Evolutionary conservation across 2,329 filamentous ascomycete species (phyloP).

Genomic region (Talaromyces sp.): DNA sequence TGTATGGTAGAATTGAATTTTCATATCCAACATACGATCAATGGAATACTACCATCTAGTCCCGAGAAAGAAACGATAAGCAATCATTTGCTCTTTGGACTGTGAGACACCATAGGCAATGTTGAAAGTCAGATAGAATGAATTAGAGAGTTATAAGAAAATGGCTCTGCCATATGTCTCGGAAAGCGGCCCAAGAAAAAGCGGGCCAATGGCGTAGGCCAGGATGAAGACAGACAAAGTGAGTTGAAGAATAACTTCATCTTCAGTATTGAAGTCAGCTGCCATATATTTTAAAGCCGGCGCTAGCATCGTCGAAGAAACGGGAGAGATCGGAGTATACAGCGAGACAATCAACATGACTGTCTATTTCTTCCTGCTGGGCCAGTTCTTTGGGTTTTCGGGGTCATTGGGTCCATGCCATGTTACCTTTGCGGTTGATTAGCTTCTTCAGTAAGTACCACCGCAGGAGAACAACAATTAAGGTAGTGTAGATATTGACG

Average conservation of each 20-base stretch:
- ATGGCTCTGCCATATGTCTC: background rate
- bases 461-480: background rate
- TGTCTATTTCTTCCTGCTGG: background rate
- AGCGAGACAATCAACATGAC: background rate
- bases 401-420: constrained; percentile 5
- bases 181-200: background rate
- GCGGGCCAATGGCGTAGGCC: background rate
- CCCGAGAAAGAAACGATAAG: constrained; percentile 55
- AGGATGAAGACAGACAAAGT: constrained; percentile 1
- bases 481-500: too few species aligned
- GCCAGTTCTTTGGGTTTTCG: constrained; percentile 1
- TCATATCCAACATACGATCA: constrained; percentile 36
- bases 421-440: background rate
- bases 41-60: constrained; percentile 52
- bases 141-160: background rate
- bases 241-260: background rate
- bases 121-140: constrained; percentile 1
- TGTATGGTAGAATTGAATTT: background rate
- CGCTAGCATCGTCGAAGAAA: constrained; percentile 50
- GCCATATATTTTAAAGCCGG: constrained; percentile 21
- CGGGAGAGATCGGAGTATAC: background rate
- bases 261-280: background rate
- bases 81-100: constrained; percentile 49
- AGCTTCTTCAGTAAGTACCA: background rate
- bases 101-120: constrained; percentile 24